Evolutionary conservation across 2,329 filamentous ascomycete genomes (phyloP), one percentile per base, ranked within the genome.

Genomic region (Alternaria sp.): DNA sequence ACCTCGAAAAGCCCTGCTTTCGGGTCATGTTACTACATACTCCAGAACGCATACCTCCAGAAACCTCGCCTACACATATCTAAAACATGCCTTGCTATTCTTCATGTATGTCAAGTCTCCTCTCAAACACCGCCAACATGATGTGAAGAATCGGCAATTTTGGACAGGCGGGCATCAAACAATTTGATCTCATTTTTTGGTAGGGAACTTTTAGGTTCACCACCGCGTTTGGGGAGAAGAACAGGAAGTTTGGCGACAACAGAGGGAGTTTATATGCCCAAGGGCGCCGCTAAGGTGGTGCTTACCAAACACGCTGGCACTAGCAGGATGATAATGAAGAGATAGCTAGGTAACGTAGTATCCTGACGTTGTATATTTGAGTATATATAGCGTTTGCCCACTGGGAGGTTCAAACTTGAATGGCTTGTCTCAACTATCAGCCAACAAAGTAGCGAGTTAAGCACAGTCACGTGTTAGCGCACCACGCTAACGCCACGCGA

Each of bases 391-490:
- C 30, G 30, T 32, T 32, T 12, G 30, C 30, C 11, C 8, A 32
- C 11, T 16, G 32, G 5, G 32, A 36, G 14, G 32, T 36, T 16
- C 14, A 12, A 36, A 36, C 32, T 7, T 36, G 32, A 7, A 36
- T 34, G 5, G 12, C 32, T 36, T 14, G 12, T 36, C 14, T 36
- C 5, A 36, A 36, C 12, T 5, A 12, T 14, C 11, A 36, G 12
- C 5, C 32, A 12, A 36, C 11, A 7, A 16, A 16, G 5, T 30
- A 12, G 28, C 28, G n/a, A 47, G 46, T 36, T 4, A 24, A 34
- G 39, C 28, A 38, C 41, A 24, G 12, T 63, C 60, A 63, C 60
- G 60, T 63, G 60, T 48, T 49, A 41, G 52, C 60, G 60, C 48
- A 53, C 30, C 43, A 38, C 51, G 59, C 59, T 59, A 62, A 51